Evolutionary conservation across 306 rosid genomes (phyloP).

Genomic region (Styphnolobium japonicum): DNA sequence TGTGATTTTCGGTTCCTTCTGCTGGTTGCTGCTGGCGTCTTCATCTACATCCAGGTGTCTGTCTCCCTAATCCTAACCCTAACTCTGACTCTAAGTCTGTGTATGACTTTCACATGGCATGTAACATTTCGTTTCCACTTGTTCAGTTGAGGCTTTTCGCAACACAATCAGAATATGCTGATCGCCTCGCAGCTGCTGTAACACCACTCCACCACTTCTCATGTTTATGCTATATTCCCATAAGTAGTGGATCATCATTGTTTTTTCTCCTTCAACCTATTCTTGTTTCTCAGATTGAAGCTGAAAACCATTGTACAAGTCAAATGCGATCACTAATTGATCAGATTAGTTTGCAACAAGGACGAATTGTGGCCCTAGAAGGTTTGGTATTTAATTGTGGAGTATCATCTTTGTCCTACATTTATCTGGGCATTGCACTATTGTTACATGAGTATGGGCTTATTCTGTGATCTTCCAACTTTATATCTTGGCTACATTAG

Average conservation of each 20-base stretch:
- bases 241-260: not conserved
- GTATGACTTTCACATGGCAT: not conserved
- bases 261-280: not conserved
- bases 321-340: slow-evolving; percentile 74
- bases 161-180: slow-evolving; percentile 84
- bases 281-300: slow-evolving; percentile 57
- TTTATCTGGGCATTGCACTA: not conserved
- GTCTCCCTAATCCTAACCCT: not conserved
- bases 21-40: slow-evolving; percentile 66
- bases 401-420: not conserved
- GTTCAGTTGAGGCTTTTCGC: slow-evolving; percentile 79
- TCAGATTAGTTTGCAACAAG: slow-evolving; percentile 89
- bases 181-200: slow-evolving; percentile 92
- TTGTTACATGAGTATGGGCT: not conserved
- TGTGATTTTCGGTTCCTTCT: slow-evolving; percentile 90
- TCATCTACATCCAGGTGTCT: slow-evolving; percentile 89
- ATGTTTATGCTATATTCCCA: not conserved
- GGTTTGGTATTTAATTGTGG: slow-evolving; percentile 42
- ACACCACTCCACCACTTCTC: slow-evolving; percentile 24
- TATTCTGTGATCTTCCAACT: not conserved
- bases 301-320: slow-evolving; percentile 77
- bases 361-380: slow-evolving; percentile 64
- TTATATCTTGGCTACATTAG: not conserved
- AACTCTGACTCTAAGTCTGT: not conserved
- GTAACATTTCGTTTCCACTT: not conserved